Evolutionary conservation across 2,329 filamentous ascomycete genomes (phyloP).

Genomic region (Colletotrichum spinosum): DNA sequence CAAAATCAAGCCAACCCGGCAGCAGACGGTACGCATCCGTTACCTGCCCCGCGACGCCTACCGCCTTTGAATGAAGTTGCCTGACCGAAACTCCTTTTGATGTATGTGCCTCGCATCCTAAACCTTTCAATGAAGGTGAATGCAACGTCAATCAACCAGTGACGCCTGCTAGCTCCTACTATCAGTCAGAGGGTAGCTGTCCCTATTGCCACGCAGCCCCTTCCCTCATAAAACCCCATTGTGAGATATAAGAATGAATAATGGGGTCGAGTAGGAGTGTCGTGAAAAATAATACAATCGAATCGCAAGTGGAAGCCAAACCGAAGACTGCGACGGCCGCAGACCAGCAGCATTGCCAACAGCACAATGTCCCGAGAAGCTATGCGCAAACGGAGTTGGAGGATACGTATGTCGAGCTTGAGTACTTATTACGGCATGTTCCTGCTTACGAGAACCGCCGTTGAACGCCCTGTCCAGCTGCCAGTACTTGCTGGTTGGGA

Average conservation of each 20-base stretch:
- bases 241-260: constrained; percentile 17
- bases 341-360: too few relatives aligned
- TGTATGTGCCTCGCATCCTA: constrained; percentile 54
- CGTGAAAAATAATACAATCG: constrained; percentile 34
- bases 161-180: constrained; percentile 29
- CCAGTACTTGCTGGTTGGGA: constrained; percentile 65
- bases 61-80: constrained; percentile 37
- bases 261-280: constrained; percentile 21
- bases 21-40: constrained; percentile 12
- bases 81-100: constrained; percentile 57
- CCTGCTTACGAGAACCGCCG: constrained; percentile 65
- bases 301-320: constrained; percentile 14
- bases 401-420: too few relatives aligned
- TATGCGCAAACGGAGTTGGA: too few relatives aligned
- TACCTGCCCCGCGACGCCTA: constrained; percentile 29
- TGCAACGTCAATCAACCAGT: constrained; percentile 29
- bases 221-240: constrained; percentile 8
- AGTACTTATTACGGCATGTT: background rate
- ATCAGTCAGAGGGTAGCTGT: constrained; percentile 20
- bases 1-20: constrained; percentile 38
- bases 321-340: background rate
- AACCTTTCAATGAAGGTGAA: constrained; percentile 30
- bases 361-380: too few relatives aligned
- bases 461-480: constrained; percentile 63
- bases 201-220: constrained; percentile 22